Percentiles rank a stretch among this genome's conserved stretches.
These are phyloP conservation scores for Clitopilus hobsonii DNA, from an alignment of 768 basidiomycete species.

Conservation along the genomic window DNA sequence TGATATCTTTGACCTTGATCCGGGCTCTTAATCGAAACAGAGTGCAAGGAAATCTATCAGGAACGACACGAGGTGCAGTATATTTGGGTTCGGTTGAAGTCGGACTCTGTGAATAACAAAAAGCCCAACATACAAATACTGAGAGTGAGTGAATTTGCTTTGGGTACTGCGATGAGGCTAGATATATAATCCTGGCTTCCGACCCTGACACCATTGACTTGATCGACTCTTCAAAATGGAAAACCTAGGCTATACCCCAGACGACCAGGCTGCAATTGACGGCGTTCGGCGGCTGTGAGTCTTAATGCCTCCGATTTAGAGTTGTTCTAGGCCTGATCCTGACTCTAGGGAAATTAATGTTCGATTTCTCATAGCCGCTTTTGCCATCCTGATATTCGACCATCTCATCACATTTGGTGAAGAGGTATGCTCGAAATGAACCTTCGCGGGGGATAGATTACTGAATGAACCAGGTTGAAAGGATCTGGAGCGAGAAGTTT, in stretches of 20 bases:
- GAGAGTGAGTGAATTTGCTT: not conserved
- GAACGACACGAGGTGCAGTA: too few relatives aligned
- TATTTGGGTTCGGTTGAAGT: not conserved
- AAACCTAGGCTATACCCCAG: not conserved
- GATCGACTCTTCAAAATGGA: too few relatives aligned
- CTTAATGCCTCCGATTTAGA: not conserved
- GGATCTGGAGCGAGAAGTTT: conserved; percentile 22
- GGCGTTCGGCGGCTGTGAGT: not conserved
- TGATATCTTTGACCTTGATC: not conserved
- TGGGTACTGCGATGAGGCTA: too few relatives aligned
- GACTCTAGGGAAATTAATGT: not conserved
- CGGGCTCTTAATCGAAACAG: too few relatives aligned
- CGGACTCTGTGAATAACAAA: not conserved
- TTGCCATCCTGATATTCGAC: not conserved
- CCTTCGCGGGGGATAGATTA: not conserved
- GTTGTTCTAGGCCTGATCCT: not conserved
- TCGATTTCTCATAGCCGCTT: not conserved
- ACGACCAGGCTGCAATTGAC: not conserved
- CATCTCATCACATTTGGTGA: conserved; percentile 7
- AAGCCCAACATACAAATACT: not conserved
- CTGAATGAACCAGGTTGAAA: conserved; percentile 15
- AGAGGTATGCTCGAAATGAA: conserved; percentile 4
- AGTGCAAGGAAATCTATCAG: too few relatives aligned
- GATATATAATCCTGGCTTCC: too few relatives aligned
- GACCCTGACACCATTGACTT: too few relatives aligned